Evolutionary conservation across 2,329 filamentous ascomycete species (phyloP), one percentile per base, ranked within the genome.

Genomic region (Zymoseptoria tritici): DNA sequence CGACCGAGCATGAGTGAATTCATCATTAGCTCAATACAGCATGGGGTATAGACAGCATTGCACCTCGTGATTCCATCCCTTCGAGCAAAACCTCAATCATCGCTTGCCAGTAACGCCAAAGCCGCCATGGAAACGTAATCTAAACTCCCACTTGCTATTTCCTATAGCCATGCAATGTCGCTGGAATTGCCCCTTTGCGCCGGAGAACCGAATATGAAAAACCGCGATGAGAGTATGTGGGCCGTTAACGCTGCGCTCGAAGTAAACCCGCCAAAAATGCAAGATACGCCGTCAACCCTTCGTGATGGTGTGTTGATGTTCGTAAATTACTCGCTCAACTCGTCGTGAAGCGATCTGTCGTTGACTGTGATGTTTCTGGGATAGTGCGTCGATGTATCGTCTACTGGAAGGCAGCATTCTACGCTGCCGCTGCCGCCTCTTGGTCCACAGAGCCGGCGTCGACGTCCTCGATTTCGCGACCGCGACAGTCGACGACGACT

Each of bases 401-500:
- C 16, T 57, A 31, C 22, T 57, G 46, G 22, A 56, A 56, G 29
- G 22, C 52, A 36, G 21, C 55, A 50, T 54, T 36, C 56, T 58
- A 58, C 13, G 57, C 57, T 22, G 57, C 57, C n/a, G 59, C 61
- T 31, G 61, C 61, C 16, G 21, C 57, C 22, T 54, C 57, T 51
- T 54, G 51, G 22, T 60, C 64, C 22, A 56, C 59, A 56, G 58
- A 52, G 24, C 57, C 53, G 22, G 57, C 62, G 21, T 73, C 72
- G 20, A 71, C 63, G 52, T 74, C 72, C 56, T 68, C 67, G 22
- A 70, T 73, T 56, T 74, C 72, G 20, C 61, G 61, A 22, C 72
- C 72, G 50, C 65, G 67, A 7, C 58, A 57, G 59, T 82, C 77
- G 57, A 82, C 80, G 7, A 81, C 79, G 58, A 92, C 91, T 53